A percentile compares a stretch with the other conserved stretches of the same genome.
These are phyloP conservation scores for Komagataella mondaviorum DNA, from an alignment of 805 yeast species.

Conservation along the genomic window DNA sequence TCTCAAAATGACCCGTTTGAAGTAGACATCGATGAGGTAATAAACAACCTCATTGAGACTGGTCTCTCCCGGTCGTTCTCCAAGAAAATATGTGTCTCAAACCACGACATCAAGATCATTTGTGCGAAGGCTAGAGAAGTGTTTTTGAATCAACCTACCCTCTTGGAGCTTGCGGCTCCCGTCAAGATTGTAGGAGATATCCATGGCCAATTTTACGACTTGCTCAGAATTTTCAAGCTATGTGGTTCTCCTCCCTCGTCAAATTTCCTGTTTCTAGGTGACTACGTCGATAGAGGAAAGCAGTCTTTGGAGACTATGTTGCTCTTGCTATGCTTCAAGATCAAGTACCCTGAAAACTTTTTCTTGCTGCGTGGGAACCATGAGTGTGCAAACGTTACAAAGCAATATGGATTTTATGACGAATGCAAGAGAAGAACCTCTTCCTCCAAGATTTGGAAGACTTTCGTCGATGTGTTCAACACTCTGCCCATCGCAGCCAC, in stretches of 20 bases:
- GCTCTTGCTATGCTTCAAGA: slow-evolving; percentile 36
- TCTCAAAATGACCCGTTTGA: background rate
- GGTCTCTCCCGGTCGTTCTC: slow-evolving; percentile 30
- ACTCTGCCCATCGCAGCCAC: slow-evolving; percentile 51
- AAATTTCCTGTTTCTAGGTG: slow-evolving; percentile 43
- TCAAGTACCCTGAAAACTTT: slow-evolving; percentile 47
- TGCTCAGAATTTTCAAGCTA: slow-evolving; percentile 38
- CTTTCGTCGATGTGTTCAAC: slow-evolving; percentile 41
- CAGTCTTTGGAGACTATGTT: slow-evolving; percentile 43
- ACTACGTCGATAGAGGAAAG: slow-evolving; percentile 47
- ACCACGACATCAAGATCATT: slow-evolving; percentile 41
- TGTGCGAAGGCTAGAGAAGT: slow-evolving; percentile 46
- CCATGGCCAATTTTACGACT: slow-evolving; percentile 52
- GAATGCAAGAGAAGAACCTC: slow-evolving; percentile 40
- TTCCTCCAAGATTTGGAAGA: slow-evolving; percentile 33
- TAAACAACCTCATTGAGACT: slow-evolving; percentile 41
- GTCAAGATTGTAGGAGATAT: slow-evolving; percentile 79
- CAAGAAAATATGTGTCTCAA: slow-evolving; percentile 35
- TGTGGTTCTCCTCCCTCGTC: slow-evolving; percentile 49
- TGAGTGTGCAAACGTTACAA: slow-evolving; percentile 44
- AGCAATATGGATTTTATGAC: slow-evolving; percentile 47
- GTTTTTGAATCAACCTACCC: slow-evolving; percentile 50
- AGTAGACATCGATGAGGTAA: slow-evolving; percentile 47
- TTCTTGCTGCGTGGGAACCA: slow-evolving; percentile 49
- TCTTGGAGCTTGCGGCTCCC: slow-evolving; percentile 58